Evolutionary conservation across 2,329 filamentous ascomycete genomes (phyloP), one percentile per base, ranked within the genome.

Genomic region (Aspergillus sp.): DNA sequence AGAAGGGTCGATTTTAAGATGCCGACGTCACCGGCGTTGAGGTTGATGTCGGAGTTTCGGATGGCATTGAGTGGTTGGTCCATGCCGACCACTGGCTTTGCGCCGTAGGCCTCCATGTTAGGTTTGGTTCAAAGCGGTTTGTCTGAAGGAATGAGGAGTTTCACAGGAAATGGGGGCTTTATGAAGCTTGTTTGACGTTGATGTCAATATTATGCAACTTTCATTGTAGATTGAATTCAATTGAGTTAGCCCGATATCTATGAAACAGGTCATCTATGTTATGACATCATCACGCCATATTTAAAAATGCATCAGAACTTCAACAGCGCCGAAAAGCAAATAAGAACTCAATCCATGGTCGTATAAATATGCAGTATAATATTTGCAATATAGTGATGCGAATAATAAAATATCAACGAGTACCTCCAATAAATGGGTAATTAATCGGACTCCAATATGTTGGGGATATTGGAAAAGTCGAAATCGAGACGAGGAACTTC

Each of bases 1-100:
- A 79, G 66, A 2, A 82, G 60, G 2, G 76, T 76, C 15, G 76
- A 72, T 53, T 73, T 73, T 19, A 81, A 55, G 43, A 82, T 75
- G 7, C 78, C 78, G 6, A 81, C 61, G 48, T 65, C 62, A n/a
- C 49, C 43, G 17, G 57, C 23, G 47, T 55, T 45, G 13, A 43
- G 33, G n/a, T 33, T 19, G 30, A 30, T 39, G 17, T 15, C 42
- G 17, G 41, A 39, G 17, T 32, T 44, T n/a, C 38, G 45, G 17
- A 25, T 13, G 19, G 20, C 3, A 25, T 45, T 22, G 17, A 32
- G 41, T 30, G 41, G 33, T 7, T 27, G 44, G 43, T 45, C 45
- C 20, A 53, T 38, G 37, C 51, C 51, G 41, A 51, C 46, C 39
- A 53, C 10, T 7, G 51, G 49, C 45, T 47, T 42, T 38, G 43